Evolutionary conservation across 148 eudicot species (phyloP).

Genomic region (Camellia japonica): DNA sequence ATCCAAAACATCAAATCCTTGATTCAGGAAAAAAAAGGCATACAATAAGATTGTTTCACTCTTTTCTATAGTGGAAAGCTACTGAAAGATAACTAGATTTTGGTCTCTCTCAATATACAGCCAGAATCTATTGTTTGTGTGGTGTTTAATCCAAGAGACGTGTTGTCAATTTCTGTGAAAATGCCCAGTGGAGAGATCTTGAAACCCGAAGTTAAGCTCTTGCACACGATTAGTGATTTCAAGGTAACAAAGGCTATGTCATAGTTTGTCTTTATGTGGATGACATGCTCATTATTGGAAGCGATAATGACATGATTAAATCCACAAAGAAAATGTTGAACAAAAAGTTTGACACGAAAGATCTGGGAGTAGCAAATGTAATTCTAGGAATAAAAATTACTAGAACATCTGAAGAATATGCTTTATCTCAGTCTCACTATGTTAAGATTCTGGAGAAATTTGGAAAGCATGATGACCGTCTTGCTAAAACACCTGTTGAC

Average conservation of each 20-base stretch:
- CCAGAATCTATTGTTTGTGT: constrained; percentile 17
- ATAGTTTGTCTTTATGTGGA: no score
- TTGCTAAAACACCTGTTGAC: no score
- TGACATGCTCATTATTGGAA: no score
- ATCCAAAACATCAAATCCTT: constrained; percentile 16
- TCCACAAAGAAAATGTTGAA: no score
- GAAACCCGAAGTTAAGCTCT: constrained; percentile 25
- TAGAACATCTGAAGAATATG: no score
- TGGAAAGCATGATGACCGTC: no score
- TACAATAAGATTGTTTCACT: constrained; percentile 3
- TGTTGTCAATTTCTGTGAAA: constrained; percentile 15
- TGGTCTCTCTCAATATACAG: constrained; percentile 19
- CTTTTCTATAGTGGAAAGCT: constrained; percentile 27
- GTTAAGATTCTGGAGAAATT: no score
- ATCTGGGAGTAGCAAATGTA: no score
- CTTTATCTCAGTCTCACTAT: no score
- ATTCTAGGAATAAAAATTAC: no score
- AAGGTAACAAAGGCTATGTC: not conserved
- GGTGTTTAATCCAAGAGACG: constrained; percentile 29
- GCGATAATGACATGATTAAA: no score
- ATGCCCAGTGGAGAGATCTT: constrained; percentile 13
- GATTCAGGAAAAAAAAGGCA: constrained; percentile 14
- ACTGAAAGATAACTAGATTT: constrained; percentile 17
- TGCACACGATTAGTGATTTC: constrained; percentile 22
- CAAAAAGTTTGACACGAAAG: no score